Base-by-base conservation (phyloP, 768 basidiomycete species). In the Amanita muscaria region DNA sequence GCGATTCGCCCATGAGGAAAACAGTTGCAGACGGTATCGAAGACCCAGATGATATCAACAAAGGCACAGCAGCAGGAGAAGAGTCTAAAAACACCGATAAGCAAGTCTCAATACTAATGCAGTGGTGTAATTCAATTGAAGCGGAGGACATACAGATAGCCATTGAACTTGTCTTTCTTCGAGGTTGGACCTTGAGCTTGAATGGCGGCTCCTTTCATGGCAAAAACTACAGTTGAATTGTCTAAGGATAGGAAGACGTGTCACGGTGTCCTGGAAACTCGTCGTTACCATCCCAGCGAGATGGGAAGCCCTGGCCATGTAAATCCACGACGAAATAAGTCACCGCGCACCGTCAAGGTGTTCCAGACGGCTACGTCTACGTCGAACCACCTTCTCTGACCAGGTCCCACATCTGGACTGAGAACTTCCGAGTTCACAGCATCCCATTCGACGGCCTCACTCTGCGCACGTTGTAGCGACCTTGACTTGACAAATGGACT, bases 51-150 rank as follows among this genome's bases (percentile, higher is more conserved):
- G 48, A 91, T 72, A 60, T 88, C 86, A 27, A 93, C 85, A 24
- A 80, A 73, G 12, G 91, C 93, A 55, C 94, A 98, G 59, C 94
- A 97, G 64, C 94, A 98, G 0, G 91, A 87, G 57, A 88, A 89
- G 14, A 89, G 61, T 37, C 68, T 69, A 42, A 21, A 36, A 24
- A n/a, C n/a, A n/a, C n/a, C n/a, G n/a, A 37, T 25, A 38, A 36
- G 42, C 12, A 25, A 7, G 14, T 11, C 7, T n/a, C n/a, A n/a
- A n/a, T n/a, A n/a, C n/a, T n/a, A n/a, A n/a, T n/a, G n/a, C 2
- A 19, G 16, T 31, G 40, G 27, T 36, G n/a, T 29, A 11, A 31
- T 25, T 31, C 11, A n/a, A 21, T n/a, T n/a, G n/a, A 22, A 3
- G 27, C 7, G 34, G 19, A 16, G 40, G 2, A 54, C 67, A 14